Percentiles rank a stretch among this genome's conserved stretches.
phyloP scores from a whole-genome alignment of 1,139 yeast species.

The Geotrichum aggregatum region DNA sequence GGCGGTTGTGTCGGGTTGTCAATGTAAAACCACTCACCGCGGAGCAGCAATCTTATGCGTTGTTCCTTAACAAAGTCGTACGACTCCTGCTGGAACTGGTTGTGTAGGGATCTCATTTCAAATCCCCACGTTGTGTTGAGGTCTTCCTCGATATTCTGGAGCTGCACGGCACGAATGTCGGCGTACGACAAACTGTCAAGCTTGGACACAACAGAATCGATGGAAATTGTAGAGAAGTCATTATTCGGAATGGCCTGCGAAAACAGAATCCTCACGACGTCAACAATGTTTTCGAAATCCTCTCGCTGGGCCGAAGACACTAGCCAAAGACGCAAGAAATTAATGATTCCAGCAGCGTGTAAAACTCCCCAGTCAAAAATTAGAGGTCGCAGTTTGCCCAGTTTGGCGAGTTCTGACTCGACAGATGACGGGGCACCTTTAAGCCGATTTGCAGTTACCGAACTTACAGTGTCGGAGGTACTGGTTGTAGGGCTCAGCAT shows the following conservation, averaged over 20 bases:
- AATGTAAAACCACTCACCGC: conserved; percentile 81
- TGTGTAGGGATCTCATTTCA: conserved; percentile 49
- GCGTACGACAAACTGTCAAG: conserved; percentile 47
- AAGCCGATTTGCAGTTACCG: conserved; percentile 17
- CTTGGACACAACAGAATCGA: conserved; percentile 27
- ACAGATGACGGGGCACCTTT: conserved; percentile 21
- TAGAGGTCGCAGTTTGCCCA: conserved; percentile 42
- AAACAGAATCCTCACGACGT: conserved; percentile 40
- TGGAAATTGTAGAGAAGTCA: conserved; percentile 25
- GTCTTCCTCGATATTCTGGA: conserved; percentile 43
- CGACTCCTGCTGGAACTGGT: conserved; percentile 55
- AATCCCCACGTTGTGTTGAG: conserved; percentile 38
- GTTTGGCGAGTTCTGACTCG: conserved; percentile 32
- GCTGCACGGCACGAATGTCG: conserved; percentile 55
- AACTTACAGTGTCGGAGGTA: conserved; percentile 18
- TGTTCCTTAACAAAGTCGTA: conserved; percentile 73
- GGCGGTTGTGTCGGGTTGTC: conserved; percentile 46
- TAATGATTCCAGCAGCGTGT: conserved; percentile 54
- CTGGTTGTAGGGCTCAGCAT: conserved; percentile 19
- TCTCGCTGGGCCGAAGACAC: conserved; percentile 54
- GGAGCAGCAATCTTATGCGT: conserved; percentile 63
- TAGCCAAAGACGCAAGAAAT: conserved; percentile 64
- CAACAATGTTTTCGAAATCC: conserved; percentile 51
- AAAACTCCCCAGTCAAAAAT: conserved; percentile 55
- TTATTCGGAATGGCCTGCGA: conserved; percentile 36